phyloP scores from a whole-genome alignment of 2,329 filamentous ascomycete genomes.

The Escovopsis sp. region DNA sequence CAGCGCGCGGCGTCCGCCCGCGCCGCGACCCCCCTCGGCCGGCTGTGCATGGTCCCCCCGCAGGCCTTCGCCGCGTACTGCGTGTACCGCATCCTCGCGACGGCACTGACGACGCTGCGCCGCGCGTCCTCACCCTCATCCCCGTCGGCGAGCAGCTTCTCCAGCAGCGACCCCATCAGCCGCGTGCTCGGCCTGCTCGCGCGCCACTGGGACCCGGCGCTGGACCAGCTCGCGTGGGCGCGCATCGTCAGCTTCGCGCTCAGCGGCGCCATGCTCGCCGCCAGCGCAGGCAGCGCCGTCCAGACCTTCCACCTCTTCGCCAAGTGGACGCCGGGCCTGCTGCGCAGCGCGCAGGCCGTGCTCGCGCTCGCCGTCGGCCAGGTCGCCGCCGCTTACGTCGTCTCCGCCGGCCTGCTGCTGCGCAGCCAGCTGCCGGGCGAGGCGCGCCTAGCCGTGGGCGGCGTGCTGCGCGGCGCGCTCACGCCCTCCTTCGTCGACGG shows the following conservation, averaged over 20 bases:
- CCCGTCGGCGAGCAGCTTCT: constrained; percentile 31
- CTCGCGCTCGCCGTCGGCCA: constrained; percentile 68
- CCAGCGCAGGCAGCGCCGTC: constrained; percentile 68
- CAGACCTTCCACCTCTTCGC: constrained; percentile 75
- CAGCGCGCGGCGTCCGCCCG: constrained; percentile 50
- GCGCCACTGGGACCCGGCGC: constrained; percentile 68
- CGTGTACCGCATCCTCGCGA: constrained; percentile 67
- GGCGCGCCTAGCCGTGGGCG: constrained; percentile 61
- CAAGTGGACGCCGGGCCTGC: constrained; percentile 55
- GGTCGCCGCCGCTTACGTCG: constrained; percentile 73
- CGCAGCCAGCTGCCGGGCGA: constrained; percentile 65
- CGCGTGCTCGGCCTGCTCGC: constrained; percentile 67
- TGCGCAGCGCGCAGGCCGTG: constrained; percentile 62
- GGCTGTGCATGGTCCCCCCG: constrained; percentile 44
- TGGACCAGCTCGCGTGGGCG: constrained; percentile 72
- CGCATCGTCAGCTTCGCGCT: constrained; percentile 75
- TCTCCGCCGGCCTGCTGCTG: constrained; percentile 62
- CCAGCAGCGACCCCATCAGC: constrained; percentile 68
- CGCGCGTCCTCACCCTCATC: constrained; percentile 22
- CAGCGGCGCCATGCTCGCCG: constrained; percentile 67
- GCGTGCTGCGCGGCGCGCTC: constrained; percentile 65
- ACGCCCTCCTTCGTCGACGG: constrained; percentile 49
- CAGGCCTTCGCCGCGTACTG: constrained; percentile 70
- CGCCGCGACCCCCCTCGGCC: constrained; percentile 52
- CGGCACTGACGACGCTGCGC: constrained; percentile 50